These are phyloP conservation scores for Penstemon barbatus DNA, from an alignment of 257 asterid species.

Conservation along the genomic window DNA sequence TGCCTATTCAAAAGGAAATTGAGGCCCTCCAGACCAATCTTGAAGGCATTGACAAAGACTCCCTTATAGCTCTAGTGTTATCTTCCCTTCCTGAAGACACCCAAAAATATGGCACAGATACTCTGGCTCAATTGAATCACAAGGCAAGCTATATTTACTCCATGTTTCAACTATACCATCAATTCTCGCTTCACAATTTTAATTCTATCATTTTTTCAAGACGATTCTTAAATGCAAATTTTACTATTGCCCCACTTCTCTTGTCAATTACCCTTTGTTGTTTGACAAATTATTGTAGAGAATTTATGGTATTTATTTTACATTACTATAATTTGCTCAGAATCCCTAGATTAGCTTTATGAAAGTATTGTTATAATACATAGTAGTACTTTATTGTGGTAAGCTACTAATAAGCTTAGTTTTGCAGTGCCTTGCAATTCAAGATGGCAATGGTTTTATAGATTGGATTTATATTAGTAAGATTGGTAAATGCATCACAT, in stretches of 20 bases:
- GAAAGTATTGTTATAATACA: background rate
- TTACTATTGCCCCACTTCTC: slow-evolving; percentile 11
- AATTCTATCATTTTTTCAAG: slow-evolving; percentile 1
- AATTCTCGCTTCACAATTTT: slow-evolving; percentile 3
- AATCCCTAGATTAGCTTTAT: background rate
- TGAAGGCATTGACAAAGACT: slow-evolving; percentile 72
- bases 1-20: slow-evolving; percentile 82
- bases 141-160: slow-evolving; percentile 57
- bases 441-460: background rate
- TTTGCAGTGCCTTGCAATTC: background rate
- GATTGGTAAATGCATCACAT: background rate
- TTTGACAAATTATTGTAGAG: slow-evolving; percentile 5
- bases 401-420: slow-evolving; percentile 1
- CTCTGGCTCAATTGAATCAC: slow-evolving; percentile 69
- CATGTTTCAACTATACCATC: background rate
- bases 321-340: background rate
- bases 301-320: slow-evolving; percentile 8
- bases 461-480: background rate
- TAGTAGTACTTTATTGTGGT: background rate
- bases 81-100: slow-evolving; percentile 90
- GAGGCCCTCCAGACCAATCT: slow-evolving; percentile 59
- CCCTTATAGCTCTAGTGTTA: slow-evolving; percentile 62
- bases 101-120: slow-evolving; percentile 65
- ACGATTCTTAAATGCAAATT: slow-evolving; percentile 8
- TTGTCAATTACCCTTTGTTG: slow-evolving; percentile 12